Conservation (phyloP, 1,139 yeast genomes). For the Pichia sorboxylosa region DNA sequence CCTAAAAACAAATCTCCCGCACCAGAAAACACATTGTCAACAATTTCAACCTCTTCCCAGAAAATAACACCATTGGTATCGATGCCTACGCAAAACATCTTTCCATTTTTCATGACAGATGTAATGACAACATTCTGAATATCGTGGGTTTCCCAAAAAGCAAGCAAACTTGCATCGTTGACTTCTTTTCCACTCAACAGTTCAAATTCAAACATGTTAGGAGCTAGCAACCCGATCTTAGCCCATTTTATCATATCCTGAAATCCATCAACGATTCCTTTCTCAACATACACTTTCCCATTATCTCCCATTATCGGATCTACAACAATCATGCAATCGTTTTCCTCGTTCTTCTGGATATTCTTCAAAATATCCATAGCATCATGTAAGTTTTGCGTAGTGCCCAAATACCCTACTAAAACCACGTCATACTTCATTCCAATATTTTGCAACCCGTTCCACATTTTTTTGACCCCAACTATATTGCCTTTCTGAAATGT, state of each 20-base stretch:
- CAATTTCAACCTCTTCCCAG: constrained; percentile 40
- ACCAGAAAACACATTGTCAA: constrained; percentile 61
- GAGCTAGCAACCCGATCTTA: constrained; percentile 42
- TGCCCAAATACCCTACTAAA: constrained; percentile 51
- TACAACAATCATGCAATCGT: constrained; percentile 25
- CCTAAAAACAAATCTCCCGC: constrained; percentile 66
- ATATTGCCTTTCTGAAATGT: constrained; percentile 25
- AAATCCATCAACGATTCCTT: constrained; percentile 44
- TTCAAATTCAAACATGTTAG: constrained; percentile 66
- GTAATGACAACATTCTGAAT: constrained; percentile 42
- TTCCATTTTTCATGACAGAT: constrained; percentile 21
- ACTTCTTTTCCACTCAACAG: constrained; percentile 37
- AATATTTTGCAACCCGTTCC: constrained; percentile 24
- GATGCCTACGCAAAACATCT: constrained; percentile 28
- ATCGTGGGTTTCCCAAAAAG: constrained; percentile 30
- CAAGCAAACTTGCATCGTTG: constrained; percentile 30
- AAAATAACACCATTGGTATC: constrained; percentile 14
- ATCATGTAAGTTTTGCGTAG: constrained; percentile 33
- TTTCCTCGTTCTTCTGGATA: constrained; percentile 17
- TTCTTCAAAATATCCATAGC: constrained; percentile 24
- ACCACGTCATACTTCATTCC: constrained; percentile 35
- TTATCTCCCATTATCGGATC: constrained; percentile 78
- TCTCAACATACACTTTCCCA: constrained; percentile 51
- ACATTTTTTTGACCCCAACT: constrained; percentile 22
- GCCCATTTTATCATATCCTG: constrained; percentile 28